Evolutionary conservation across 805 yeast genomes (phyloP), one percentile per base, ranked within the genome.

Genomic region (Saccharomycopsis selenospora): DNA sequence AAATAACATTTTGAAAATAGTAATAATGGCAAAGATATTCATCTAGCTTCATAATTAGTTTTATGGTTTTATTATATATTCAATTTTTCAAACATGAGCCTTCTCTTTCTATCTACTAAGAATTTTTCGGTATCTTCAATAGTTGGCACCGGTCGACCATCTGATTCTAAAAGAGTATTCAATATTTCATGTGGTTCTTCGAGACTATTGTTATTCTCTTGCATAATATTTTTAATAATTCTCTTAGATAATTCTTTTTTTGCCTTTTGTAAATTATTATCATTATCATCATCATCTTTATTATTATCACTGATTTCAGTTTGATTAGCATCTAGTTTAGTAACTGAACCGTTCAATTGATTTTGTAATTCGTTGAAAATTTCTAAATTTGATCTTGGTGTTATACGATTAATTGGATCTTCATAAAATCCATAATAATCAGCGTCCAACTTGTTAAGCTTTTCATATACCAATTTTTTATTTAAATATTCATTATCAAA

Each of bases 351-450:
- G 29, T 27, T 11, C 11, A 11, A 27, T 7, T 7, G 11, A 11
- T 27, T 11, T 27, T 27, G 29, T 27, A 11, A 8, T 11, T 7
- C 29, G 29, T 7, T 27, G 7, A 11, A 27, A 8, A 27, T 8
- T 11, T 27, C 29, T 27, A 11, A 17, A n/a, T n/a, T 7, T 38
- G 8, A 18, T 5, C 5, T 6, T 38, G 5, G 23, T 6, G 8
- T 20, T 18, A 6, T 38, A 13, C 25, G 42, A 13, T 38, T 38
- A 10, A 18, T 11, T 17, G 45, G 40, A 41, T 13, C n/a, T 22
- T 7, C 72, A 30, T 59, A 52, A 10, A 65, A 59, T 0, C 81
- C 82, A 57, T 66, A 76, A 53, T 78, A 77, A 1, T 48, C 59
- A 1, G 65, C 57, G 28, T 61, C 68, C 4, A 68, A 58, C 38